Percentiles rank a stretch among this genome's conserved stretches.
Conservation (phyloP, 352 stramenopile genomes). For the Hyaloperonospora arabidopsidis region DNA sequence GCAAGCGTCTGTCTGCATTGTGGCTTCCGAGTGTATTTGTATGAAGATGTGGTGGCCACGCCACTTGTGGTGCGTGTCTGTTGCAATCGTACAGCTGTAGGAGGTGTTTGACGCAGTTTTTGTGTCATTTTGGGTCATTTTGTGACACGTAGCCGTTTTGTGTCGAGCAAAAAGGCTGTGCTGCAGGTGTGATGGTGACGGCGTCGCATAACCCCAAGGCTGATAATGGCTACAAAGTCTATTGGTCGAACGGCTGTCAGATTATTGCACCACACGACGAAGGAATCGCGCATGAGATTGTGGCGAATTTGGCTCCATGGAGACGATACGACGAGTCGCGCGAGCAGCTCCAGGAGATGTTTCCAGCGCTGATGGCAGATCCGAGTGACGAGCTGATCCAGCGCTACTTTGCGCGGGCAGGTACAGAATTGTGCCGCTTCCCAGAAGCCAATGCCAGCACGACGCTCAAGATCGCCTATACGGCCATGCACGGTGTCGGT, state of each 20-base stretch:
- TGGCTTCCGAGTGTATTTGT: constrained; percentile 88
- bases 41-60: constrained; percentile 90
- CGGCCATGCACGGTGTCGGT: constrained; percentile 97
- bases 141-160: constrained; percentile 41
- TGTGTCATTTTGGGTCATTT: background rate
- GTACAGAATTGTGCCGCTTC: constrained; percentile 53
- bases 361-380: constrained; percentile 47
- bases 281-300: constrained; percentile 88
- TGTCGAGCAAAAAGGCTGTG: constrained; percentile 73
- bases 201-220: constrained; percentile 97
- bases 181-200: constrained; percentile 90
- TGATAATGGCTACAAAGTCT: constrained; percentile 98
- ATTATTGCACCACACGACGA: constrained; percentile 95
- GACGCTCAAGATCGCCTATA: constrained; percentile 88
- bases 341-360: constrained; percentile 27
- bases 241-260: constrained; percentile 93
- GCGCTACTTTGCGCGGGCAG: constrained; percentile 63
- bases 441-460: constrained; percentile 50
- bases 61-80: constrained; percentile 79
- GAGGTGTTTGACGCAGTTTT: background rate
- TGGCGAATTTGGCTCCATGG: constrained; percentile 87
- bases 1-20: constrained; percentile 70
- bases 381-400: constrained; percentile 58
- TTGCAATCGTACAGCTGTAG: background rate
- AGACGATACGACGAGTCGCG: constrained; percentile 45